phyloP scores from a whole-genome alignment of 257 asterid species.

The Leptodermis oblonga region DNA sequence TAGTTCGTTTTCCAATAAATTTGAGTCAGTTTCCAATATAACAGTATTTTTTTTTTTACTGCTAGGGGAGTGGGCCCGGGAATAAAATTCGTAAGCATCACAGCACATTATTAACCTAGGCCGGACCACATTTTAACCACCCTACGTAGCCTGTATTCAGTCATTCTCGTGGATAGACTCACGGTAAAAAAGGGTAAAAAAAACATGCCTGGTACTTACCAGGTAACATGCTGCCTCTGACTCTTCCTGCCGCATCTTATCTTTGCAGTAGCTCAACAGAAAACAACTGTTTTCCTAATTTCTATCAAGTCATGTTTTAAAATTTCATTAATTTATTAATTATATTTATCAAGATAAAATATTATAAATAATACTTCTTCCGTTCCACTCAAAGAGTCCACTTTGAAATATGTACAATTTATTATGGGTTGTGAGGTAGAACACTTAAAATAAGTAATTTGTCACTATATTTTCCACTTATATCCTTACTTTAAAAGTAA shows the following conservation, averaged over 20 bases:
- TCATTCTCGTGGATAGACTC: slow-evolving; percentile 1
- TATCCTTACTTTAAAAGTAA: too few relatives aligned
- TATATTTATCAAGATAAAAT: too few relatives aligned
- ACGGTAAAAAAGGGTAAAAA: not conserved
- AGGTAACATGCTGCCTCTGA: too few relatives aligned
- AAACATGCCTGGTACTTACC: too few relatives aligned
- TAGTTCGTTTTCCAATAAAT: not conserved
- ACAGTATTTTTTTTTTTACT: not conserved
- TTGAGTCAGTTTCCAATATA: not conserved
- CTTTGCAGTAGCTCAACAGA: too few relatives aligned
- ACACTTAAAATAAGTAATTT: too few relatives aligned
- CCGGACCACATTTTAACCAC: not conserved
- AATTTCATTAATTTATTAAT: not conserved
- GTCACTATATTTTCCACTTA: too few relatives aligned
- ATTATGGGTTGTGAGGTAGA: too few relatives aligned
- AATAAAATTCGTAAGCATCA: not conserved
- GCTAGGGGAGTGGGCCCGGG: not conserved
- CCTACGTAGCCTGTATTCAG: not conserved
- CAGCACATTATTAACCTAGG: not conserved
- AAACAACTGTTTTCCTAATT: not conserved
- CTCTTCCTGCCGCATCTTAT: too few relatives aligned
- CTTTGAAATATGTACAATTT: too few relatives aligned
- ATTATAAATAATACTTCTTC: too few relatives aligned
- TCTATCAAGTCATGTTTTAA: not conserved
- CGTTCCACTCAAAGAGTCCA: too few relatives aligned